Evolutionary conservation across 352 stramenopile species (phyloP), one percentile per base, ranked within the genome.

Genomic region (Globisporangium cystogenes): DNA sequence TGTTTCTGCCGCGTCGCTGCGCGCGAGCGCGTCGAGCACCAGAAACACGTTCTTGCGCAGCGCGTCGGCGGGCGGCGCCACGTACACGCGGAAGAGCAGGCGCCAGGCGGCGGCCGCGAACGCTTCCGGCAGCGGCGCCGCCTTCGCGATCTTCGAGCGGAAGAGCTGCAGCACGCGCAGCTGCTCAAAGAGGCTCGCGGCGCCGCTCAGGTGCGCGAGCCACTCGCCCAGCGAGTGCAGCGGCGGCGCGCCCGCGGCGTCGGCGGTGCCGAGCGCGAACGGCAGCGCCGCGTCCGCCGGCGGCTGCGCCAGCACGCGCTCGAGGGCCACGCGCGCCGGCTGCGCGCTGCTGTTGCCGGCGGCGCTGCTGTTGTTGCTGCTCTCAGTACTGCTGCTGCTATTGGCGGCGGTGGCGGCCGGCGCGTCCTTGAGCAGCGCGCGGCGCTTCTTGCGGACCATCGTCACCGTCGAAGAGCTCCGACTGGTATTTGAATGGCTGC

Each of bases 371-470:
- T 49, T 57, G 0, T 57, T 51, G 51, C 73, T 62, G 51, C 61
- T 64, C 50, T 15, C 36, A 14, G 16, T 36, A 15, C 12, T 52
- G 18, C 4, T 15, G 26, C 1, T 42, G 29, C n/a, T 56, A 12
- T 15, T 44, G 47, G 36, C 16, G 23, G 21, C 24, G 10, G 33
- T 56, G 51, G 59, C 55, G 26, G 55, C 59, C 0, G 70, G 55
- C 56, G 69, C 64, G 55, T 80, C 77, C 61, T 88, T 89, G 33
- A 86, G 63, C 33, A 87, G 59, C 20, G 71, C 77, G 56, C 89
- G 89, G 51, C 72, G 75, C 67, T 93, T 93, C 67, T 84, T 90
- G 57, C 82, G 82, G 65, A 90, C 75, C 79, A 90, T 93, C 29
- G 21, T n/a, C n/a, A n/a, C n/a, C n/a, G n/a, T n/a, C n/a, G n/a